These are phyloP conservation scores for Fusarium irregulare DNA, from an alignment of 2,329 filamentous ascomycete genomes.

Conservation along the genomic window DNA sequence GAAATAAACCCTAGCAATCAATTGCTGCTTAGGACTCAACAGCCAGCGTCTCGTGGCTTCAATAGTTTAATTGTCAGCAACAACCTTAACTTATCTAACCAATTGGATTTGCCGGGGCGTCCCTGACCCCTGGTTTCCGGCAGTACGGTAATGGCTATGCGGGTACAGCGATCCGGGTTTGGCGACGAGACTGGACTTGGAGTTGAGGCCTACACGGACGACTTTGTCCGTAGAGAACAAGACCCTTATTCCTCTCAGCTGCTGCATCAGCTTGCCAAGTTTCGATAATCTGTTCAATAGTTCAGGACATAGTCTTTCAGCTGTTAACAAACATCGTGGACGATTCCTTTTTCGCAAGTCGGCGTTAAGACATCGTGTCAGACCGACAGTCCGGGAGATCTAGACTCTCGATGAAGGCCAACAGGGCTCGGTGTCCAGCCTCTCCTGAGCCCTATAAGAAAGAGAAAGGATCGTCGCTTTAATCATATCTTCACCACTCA, in stretches of 20 bases:
- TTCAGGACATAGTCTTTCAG: neutral
- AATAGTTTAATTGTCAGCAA: neutral
- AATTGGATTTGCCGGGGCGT: neutral
- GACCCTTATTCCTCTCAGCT: neutral
- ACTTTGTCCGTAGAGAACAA: neutral
- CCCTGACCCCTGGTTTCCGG: neutral
- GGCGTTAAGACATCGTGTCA: neutral
- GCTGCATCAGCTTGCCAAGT: neutral
- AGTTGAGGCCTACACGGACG: neutral
- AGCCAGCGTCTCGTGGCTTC: neutral
- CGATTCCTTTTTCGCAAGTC: neutral
- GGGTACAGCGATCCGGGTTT: neutral
- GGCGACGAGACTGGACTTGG: neutral
- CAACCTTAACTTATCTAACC: neutral
- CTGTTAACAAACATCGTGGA: neutral
- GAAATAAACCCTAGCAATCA: neutral
- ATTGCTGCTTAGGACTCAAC: neutral
- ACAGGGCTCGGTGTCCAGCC: neutral
- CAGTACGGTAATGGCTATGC: neutral
- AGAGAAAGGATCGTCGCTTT: neutral
- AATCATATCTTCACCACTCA: neutral
- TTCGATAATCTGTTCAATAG: neutral
- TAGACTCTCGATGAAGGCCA: neutral
- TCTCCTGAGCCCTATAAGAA: neutral
- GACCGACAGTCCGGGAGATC: neutral